Percentiles rank a stretch among this genome's conserved stretches.
phyloP scores from a whole-genome alignment of 129 eudicot species.

The Flaveria trinervia region DNA sequence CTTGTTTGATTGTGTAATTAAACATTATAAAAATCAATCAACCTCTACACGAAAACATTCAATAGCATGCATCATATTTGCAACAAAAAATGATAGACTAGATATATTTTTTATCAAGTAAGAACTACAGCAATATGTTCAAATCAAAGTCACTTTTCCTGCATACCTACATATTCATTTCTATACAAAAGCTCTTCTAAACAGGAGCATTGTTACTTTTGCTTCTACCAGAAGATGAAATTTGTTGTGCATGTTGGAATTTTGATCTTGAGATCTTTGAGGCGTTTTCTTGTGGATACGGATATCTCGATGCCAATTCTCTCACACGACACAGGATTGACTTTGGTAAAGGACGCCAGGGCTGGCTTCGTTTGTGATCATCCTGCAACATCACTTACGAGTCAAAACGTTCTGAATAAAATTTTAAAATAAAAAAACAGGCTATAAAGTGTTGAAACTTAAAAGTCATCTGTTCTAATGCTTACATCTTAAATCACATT shows the following conservation, averaged over 20 bases:
- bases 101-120: conserved; percentile 8
- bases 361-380: conserved; percentile 53
- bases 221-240: conserved; percentile 40
- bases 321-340: conserved; percentile 61
- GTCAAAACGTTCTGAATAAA: neutral
- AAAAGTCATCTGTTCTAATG: no score
- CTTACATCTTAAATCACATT: neutral
- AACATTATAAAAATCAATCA: neutral
- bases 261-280: conserved; percentile 46
- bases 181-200: conserved; percentile 40
- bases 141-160: conserved; percentile 22
- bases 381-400: conserved; percentile 40
- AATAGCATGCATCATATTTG: conserved; percentile 3
- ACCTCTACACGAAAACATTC: neutral
- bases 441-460: neutral
- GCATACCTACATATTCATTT: conserved; percentile 30
- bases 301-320: conserved; percentile 60
- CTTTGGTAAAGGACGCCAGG: conserved; percentile 85
- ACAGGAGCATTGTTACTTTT: conserved; percentile 36
- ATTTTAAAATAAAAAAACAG: neutral
- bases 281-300: conserved; percentile 54
- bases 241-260: conserved; percentile 34
- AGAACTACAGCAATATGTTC: conserved; percentile 12
- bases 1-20: neutral
- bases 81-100: conserved; percentile 13